Base-by-base conservation (phyloP, 352 stramenopile genomes). In the Globisporangium ultimum region DNA sequence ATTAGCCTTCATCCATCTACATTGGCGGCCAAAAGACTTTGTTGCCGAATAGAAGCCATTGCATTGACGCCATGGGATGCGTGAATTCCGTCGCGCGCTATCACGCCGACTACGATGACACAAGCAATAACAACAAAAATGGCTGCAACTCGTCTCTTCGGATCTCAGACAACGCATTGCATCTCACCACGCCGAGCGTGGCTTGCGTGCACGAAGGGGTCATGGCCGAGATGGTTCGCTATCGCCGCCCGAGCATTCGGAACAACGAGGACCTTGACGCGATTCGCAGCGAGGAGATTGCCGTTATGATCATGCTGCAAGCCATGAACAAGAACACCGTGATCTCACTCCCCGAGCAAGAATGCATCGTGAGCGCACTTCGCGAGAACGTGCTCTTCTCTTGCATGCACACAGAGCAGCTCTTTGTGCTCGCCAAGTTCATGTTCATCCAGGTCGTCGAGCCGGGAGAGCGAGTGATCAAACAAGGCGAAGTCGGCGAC, bases 381-480 rank as follows among this genome's bases (percentile, higher is more conserved):
- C 66, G 72, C 20, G 71, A 76, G 22, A 93, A 97, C 62, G 72
- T 88, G 24, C 69, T 89, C 14, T 95, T 97, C 63, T 88, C 80
- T 46, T 86, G 72, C 53, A 86, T 96, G 55, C 67, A 84, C 20
- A 58, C 66, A 1, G 68, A 92, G n/a, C 76, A 94, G 50, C 77
- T 97, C 48, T 68, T 79, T 32, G 73, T 80, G 21, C 60, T 97
- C 32, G 78, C 84, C 0, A 77, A 75, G 22, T 81, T 77, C 55
- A 90, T 96, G 71, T 73, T 81, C 42, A 80, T 95, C 60, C 78
- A 92, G 49, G 71, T 74, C 18, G 89, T 94, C 56, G 78, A 78
- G 21, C 72, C 71, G 11, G 80, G 84, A 5, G 83, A 93, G 66
- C 80, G 61, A 10, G 84, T 97, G 15, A 78, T 94, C 18, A 76